Evolutionary conservation across 345 rosid genomes (phyloP), one percentile per base, ranked within the genome.

Genomic region (Dimocarpus longan): DNA sequence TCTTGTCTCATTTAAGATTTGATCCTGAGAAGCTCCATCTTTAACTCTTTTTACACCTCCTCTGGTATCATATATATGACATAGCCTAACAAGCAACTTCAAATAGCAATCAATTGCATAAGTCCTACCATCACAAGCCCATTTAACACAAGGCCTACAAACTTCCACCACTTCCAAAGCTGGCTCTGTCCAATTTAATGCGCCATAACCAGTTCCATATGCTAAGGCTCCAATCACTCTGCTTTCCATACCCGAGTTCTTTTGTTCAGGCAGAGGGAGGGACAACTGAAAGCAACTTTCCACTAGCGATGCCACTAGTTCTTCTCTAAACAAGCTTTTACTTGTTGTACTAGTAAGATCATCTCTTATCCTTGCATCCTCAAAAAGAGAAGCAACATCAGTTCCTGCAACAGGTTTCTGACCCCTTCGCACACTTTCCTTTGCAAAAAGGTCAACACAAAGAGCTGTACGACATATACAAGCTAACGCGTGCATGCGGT

Each of bases 231-330:
- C 98, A 80, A 95, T 95, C 73, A 95, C 99, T 84, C 98, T 91
- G 90, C 99, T 89, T 88, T 95, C 98, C 99, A 92, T 95, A 60
- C 99, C 98, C 5, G 97, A 80, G 84, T 88, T 88, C 81, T 91
- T 93, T 81, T 91, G 99, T 87, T 93, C 98, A 73, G 97, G 90
- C 85, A 95, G 87, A 80, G 99, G 99, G 75, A 95, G 88, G 78
- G 99, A 93, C 87, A 95, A 76, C 92, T 92, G 99, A 85, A 95
- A 95, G 87, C 99, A 93, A 87, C 99, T 95, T 88, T 95, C 99
- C 73, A 95, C 97, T 78, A 95, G 91, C 68, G 96, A 88, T 76
- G 99, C 99, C 73, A 95, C 99, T 68, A 95, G 83, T 86, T 95
- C 99, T 85, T 95, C 98, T 86, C 99, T 88, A 71, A 95, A 93